Percentiles rank a stretch among this genome's conserved stretches.
Evolutionary conservation across 306 rosid genomes (phyloP).

Genomic region (Sicyos edulis): DNA sequence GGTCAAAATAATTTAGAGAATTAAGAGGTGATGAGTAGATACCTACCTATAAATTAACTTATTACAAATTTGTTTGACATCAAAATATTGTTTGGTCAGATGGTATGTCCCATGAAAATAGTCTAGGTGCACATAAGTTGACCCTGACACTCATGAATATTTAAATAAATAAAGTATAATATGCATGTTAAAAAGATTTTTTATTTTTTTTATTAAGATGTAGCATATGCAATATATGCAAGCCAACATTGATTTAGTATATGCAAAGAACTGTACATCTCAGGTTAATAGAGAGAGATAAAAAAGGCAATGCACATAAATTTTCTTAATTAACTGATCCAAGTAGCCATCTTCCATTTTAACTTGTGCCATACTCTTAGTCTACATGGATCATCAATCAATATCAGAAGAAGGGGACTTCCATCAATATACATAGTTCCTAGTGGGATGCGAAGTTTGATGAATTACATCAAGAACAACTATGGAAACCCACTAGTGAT

Average conservation of each 20-base stretch:
- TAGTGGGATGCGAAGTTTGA: constrained; percentile 53
- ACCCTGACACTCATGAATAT: too few species aligned
- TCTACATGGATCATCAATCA: constrained; percentile 9
- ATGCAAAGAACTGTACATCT: constrained; percentile 17
- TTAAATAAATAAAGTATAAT: too few species aligned
- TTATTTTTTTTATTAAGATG: too few species aligned
- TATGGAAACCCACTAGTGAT: constrained; percentile 71
- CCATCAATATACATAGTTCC: constrained; percentile 57
- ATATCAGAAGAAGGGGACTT: background rate
- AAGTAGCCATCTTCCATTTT: constrained; percentile 11
- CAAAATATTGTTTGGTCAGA: too few species aligned
- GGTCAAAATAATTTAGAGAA: too few species aligned
- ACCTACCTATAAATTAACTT: too few species aligned
- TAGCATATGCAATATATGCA: background rate
- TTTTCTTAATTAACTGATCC: background rate
- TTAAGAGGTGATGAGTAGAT: too few species aligned
- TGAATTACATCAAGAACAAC: constrained; percentile 62
- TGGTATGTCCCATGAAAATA: too few species aligned
- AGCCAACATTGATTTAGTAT: background rate
- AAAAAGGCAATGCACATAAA: background rate
- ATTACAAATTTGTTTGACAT: too few species aligned
- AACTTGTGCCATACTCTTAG: background rate
- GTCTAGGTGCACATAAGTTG: too few species aligned
- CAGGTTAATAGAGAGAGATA: background rate
- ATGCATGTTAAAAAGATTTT: too few species aligned